Evolutionary conservation across 2,329 filamentous ascomycete species (phyloP).

Genomic region (Cercospora brassicicola): DNA sequence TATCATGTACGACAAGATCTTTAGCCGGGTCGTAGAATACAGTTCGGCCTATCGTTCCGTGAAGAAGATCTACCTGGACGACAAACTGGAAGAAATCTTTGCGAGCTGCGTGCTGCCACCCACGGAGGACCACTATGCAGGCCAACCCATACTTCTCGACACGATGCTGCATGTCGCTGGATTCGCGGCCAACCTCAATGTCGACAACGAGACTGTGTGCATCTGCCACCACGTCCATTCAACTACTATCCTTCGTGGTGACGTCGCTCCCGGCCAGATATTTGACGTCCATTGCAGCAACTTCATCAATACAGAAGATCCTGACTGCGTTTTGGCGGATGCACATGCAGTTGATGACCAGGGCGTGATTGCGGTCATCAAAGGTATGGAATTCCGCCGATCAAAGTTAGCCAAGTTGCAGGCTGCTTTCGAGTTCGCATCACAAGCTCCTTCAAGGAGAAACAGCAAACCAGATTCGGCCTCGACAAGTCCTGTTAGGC

Average conservation of each 20-base stretch:
- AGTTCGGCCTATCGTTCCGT: conserved; percentile 17
- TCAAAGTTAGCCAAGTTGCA: conserved; percentile 16
- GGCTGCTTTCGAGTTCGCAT: conserved; percentile 11
- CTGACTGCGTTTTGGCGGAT: conserved; percentile 15
- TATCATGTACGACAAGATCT: conserved; percentile 23
- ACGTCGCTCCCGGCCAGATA: background rate
- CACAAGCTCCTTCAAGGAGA: background rate
- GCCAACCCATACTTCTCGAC: conserved; percentile 21
- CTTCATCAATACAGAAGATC: background rate
- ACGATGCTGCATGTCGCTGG: conserved; percentile 23
- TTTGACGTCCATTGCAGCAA: conserved; percentile 20
- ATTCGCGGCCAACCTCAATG: conserved; percentile 21
- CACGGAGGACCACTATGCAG: conserved; percentile 10
- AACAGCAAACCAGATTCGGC: background rate
- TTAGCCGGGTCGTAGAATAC: conserved; percentile 21
- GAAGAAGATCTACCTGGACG: conserved; percentile 18
- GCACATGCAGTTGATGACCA: conserved; percentile 17
- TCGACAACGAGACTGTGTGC: conserved; percentile 19
- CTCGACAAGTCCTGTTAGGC: background rate
- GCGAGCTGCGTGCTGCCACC: conserved; percentile 15
- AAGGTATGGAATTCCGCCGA: conserved; percentile 21
- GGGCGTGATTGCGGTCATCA: conserved; percentile 20
- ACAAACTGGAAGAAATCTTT: conserved; percentile 16
- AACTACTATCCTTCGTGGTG: conserved; percentile 12
- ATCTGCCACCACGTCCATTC: conserved; percentile 15